Evolutionary conservation across 2,329 filamentous ascomycete species (phyloP).

Genomic region (Colletotrichum sp.): DNA sequence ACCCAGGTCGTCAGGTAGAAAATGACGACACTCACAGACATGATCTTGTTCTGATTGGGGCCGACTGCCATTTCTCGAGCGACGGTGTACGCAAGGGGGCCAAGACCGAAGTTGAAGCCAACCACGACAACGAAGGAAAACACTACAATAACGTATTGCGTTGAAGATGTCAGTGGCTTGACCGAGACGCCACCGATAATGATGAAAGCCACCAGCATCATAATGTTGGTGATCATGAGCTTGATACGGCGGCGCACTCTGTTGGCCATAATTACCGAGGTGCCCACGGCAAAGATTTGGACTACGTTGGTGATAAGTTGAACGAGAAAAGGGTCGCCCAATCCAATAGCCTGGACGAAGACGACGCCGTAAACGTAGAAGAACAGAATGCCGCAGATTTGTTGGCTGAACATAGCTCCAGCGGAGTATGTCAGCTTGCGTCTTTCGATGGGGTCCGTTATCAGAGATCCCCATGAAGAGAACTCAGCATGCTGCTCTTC

Average conservation of each 20-base stretch:
- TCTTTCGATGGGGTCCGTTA: slow-evolving; percentile 42
- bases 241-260: background rate
- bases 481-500: background rate
- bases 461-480: slow-evolving; percentile 27
- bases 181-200: background rate
- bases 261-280: background rate
- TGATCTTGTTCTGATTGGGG: background rate
- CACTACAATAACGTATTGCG: background rate
- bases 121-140: background rate
- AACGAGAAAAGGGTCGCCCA: background rate
- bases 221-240: background rate
- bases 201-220: background rate
- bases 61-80: background rate
- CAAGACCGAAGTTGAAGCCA: background rate
- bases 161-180: background rate
- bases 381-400: slow-evolving; percentile 46
- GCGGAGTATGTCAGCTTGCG: slow-evolving; percentile 42
- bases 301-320: background rate
- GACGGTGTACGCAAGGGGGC: background rate
- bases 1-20: background rate
- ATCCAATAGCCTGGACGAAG: slow-evolving; percentile 30
- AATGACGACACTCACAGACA: background rate
- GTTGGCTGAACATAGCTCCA: slow-evolving; percentile 42
- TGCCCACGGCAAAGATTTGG: background rate
- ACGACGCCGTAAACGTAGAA: slow-evolving; percentile 41